Percentiles rank a stretch among this genome's conserved stretches.
Evolutionary conservation across 2,329 filamentous ascomycete genomes (phyloP).

Genomic region (Cordyceps tenuipes): DNA sequence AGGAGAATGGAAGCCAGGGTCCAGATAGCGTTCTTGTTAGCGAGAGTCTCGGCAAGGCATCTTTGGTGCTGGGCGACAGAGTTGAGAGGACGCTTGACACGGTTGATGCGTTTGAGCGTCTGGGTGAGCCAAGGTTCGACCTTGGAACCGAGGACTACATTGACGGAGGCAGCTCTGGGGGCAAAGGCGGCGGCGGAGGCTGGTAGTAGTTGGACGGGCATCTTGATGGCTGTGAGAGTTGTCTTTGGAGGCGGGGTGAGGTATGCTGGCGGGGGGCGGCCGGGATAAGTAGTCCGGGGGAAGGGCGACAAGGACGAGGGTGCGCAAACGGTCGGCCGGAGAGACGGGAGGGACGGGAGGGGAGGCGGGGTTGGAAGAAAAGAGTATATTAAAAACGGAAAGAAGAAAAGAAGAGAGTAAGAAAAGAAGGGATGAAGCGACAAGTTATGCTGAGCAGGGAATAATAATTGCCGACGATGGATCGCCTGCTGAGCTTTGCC

Average conservation of each 20-base stretch:
- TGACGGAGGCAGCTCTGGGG: slow-evolving; percentile 80
- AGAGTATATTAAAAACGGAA: slow-evolving; percentile 16
- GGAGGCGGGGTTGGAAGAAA: not conserved
- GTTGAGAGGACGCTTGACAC: slow-evolving; percentile 93
- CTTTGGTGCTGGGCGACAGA: slow-evolving; percentile 91
- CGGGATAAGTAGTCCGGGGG: slow-evolving; percentile 14
- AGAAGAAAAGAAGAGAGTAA: slow-evolving; percentile 24
- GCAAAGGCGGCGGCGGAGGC: slow-evolving; percentile 95
- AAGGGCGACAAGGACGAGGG: slow-evolving; percentile 14
- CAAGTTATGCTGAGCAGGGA: slow-evolving; percentile 40
- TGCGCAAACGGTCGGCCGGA: slow-evolving; percentile 10
- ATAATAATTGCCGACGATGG: slow-evolving; percentile 21
- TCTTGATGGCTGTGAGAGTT: slow-evolving; percentile 34
- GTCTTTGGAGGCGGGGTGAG: slow-evolving; percentile 6
- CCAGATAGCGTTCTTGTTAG: slow-evolving; percentile 86
- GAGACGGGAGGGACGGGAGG: not conserved
- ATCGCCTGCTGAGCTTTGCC: slow-evolving; percentile 51
- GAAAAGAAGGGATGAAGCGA: slow-evolving; percentile 39
- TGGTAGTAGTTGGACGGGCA: slow-evolving; percentile 89
- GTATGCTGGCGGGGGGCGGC: slow-evolving; percentile 15
- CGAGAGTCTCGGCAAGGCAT: slow-evolving; percentile 91
- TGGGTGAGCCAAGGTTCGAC: slow-evolving; percentile 95
- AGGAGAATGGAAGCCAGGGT: slow-evolving; percentile 89
- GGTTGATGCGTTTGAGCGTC: slow-evolving; percentile 93
- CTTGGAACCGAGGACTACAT: slow-evolving; percentile 86